Base-by-base conservation (phyloP, 2,329 filamentous ascomycete species). In the Aureobasidium sp. region DNA sequence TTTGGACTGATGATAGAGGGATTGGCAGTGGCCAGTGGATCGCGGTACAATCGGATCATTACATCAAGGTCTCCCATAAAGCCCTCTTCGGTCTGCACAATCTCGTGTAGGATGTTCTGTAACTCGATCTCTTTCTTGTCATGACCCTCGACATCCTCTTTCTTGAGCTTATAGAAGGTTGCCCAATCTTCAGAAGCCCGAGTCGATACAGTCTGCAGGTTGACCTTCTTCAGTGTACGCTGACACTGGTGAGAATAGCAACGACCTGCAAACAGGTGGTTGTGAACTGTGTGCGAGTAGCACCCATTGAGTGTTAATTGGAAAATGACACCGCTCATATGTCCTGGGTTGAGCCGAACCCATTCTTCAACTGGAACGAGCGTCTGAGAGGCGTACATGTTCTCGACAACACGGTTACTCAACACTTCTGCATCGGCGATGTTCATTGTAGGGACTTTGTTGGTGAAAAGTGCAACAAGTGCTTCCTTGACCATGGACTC, bases 371-470 rank as follows among this genome's bases (percentile, higher is more conserved):
- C 93, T 15, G 87, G 86, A 5, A 95, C 79, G 36, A 99, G 77
- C 10, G 91, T 90, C 41, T 86, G 87, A 9, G 87, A 85, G 29
- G 84, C 81, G 66, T 93, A 83, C 90, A 99, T 94, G 50, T 87
- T 84, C 61, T 85, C 80, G 2, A 96, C 86, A 0, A 96, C 89
- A 44, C 85, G 85, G 62, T 84, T 83, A 64, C 90, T 90, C 57
- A 99, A 79, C 0, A 87, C 88, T 72, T 99, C 94, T 0, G 94
- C 94, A 78, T 99, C 95, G 5, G 93, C 92, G 45, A 94, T 93
- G 68, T 99, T 97, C 91, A 99, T 97, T 0, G 91, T 99, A 0
- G 94, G 92, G 0, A 99, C 91, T 74, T 97, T 97, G 75, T 90
- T 84, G 1, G 90, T 96, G 73, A 99, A 97, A 6, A 99, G 79